Percentiles rank a stretch among this genome's conserved stretches.
Conservation (phyloP, 2,329 filamentous ascomycete genomes). For the Beauveria rudraprayagi region DNA sequence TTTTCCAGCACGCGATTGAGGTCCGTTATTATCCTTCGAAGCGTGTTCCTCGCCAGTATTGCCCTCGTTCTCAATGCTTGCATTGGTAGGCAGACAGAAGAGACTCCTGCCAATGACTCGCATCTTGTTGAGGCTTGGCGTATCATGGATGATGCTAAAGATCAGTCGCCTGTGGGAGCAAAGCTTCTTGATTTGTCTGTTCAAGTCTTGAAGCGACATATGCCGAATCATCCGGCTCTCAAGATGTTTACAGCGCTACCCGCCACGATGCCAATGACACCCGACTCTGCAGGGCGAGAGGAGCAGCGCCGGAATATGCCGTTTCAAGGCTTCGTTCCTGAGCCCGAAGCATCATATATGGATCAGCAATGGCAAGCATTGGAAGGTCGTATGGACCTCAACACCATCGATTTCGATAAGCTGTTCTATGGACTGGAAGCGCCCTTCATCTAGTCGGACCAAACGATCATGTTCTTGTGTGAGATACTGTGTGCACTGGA, state of each 20-base stretch:
- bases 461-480: not conserved
- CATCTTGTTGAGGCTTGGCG: constrained; percentile 24
- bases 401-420: constrained; percentile 28
- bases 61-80: constrained; percentile 27
- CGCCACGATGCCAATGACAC: constrained; percentile 20
- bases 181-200: constrained; percentile 24
- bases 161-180: constrained; percentile 22
- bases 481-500: not conserved
- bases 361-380: constrained; percentile 21
- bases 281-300: constrained; percentile 19
- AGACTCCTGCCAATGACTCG: constrained; percentile 18
- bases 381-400: constrained; percentile 24
- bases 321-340: constrained; percentile 10
- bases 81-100: constrained; percentile 17
- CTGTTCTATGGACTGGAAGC: constrained; percentile 27
- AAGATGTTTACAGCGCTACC: constrained; percentile 14
- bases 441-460: constrained; percentile 20
- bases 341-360: constrained; percentile 15
- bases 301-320: constrained; percentile 11
- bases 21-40: constrained; percentile 24
- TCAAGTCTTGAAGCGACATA: constrained; percentile 26
- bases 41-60: constrained; percentile 27
- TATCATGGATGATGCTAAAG: constrained; percentile 24
- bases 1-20: constrained; percentile 23
- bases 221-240: constrained; percentile 18